These are phyloP conservation scores for Ceratobasidium sp. DNA, from an alignment of 1,284 basidiomycete species.

Conservation along the genomic window DNA sequence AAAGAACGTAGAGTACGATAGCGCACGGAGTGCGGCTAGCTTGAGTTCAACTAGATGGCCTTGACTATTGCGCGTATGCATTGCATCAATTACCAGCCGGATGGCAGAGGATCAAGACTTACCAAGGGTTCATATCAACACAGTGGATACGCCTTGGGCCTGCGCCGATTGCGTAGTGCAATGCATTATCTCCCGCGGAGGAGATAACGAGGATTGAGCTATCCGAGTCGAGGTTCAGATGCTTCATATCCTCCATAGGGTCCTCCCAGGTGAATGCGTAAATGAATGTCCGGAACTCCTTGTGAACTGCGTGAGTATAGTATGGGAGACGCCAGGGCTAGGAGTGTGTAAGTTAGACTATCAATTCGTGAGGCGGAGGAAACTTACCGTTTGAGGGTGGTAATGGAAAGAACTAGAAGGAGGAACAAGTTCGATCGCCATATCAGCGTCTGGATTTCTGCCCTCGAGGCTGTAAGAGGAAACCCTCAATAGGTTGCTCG, in stretches of 20 bases:
- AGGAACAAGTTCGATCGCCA: conserved; percentile 65
- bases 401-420: conserved; percentile 84
- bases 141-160: conserved; percentile 77
- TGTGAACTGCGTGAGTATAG: conserved; percentile 78
- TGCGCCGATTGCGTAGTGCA: conserved; percentile 83
- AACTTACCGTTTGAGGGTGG: conserved; percentile 68
- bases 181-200: conserved; percentile 84
- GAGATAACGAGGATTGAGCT: conserved; percentile 85
- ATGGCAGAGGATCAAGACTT: conserved; percentile 41
- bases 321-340: conserved; percentile 83
- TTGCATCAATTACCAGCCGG: not conserved
- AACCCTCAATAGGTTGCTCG: conserved; percentile 52
- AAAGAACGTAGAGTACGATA: conserved; percentile 80
- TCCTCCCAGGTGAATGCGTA: conserved; percentile 87
- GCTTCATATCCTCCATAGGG: conserved; percentile 80
- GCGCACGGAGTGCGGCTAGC: conserved; percentile 74
- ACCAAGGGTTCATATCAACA: conserved; percentile 79
- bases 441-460: conserved; percentile 57
- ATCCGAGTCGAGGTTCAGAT: conserved; percentile 70
- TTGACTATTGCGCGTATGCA: conserved; percentile 63
- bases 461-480: conserved; percentile 54
- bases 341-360: conserved; percentile 26
- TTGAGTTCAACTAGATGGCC: conserved; percentile 86
- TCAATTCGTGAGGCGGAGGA: conserved; percentile 28
- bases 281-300: conserved; percentile 82